phyloP scores from a whole-genome alignment of 2,329 filamentous ascomycete species.

The Diaporthe vaccinii region DNA sequence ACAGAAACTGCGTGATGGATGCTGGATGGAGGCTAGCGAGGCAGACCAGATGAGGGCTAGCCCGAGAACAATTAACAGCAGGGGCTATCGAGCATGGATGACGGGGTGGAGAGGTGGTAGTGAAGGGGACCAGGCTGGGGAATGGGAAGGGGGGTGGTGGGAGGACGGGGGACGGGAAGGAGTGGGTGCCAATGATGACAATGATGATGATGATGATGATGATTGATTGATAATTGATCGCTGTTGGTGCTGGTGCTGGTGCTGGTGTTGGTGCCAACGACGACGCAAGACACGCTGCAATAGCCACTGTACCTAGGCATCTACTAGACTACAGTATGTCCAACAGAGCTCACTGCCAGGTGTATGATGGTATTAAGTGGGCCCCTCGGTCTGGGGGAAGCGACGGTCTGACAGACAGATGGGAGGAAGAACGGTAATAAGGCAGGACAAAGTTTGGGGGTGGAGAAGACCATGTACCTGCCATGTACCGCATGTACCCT shows the following conservation, averaged over 20 bases:
- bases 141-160: not conserved
- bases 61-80: not conserved
- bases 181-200: not conserved
- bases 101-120: not conserved
- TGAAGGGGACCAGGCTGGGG: not conserved
- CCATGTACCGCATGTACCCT: not conserved
- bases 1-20: constrained; percentile 11
- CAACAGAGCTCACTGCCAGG: not conserved
- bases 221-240: not conserved
- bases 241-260: not conserved
- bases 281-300: not conserved
- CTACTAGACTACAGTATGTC: no score
- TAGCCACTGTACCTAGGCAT: no score
- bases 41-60: constrained; percentile 16
- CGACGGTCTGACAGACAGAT: not conserved
- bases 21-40: constrained; percentile 6
- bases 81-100: not conserved
- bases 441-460: constrained; percentile 1
- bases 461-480: constrained; percentile 7
- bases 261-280: not conserved
- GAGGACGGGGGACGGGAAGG: not conserved
- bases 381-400: constrained; percentile 24
- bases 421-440: not conserved
- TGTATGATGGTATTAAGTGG: not conserved
- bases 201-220: not conserved